phyloP scores from a whole-genome alignment of 2,329 filamentous ascomycete species.

The Fusarium sp. region DNA sequence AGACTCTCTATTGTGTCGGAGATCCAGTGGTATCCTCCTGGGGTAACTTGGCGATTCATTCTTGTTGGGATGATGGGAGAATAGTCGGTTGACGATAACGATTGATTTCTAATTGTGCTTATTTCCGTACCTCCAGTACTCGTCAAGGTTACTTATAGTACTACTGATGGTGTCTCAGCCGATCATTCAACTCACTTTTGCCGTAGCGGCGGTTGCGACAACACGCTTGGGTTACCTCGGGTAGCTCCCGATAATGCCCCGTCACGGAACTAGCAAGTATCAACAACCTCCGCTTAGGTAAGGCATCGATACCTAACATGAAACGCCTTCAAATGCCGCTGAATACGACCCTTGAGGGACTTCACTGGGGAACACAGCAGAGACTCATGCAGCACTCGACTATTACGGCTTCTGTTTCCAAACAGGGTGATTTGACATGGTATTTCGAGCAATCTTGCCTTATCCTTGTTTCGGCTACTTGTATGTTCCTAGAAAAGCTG shows the following conservation, averaged over 20 bases:
- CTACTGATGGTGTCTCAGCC: too few species aligned
- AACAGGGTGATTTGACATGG: neutral
- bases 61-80: neutral
- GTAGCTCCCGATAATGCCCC: constrained; percentile 1
- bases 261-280: neutral
- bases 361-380: too few species aligned
- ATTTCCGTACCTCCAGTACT: too few species aligned
- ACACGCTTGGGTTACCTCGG: neutral
- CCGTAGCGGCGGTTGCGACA: neutral
- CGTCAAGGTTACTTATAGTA: neutral
- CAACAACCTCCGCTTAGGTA: neutral
- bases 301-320: neutral
- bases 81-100: neutral
- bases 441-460: neutral
- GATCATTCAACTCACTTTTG: neutral
- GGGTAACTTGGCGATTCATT: constrained; percentile 4
- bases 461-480: neutral
- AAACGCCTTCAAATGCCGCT: neutral
- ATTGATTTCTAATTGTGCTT: neutral
- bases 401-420: too few species aligned
- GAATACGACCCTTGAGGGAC: too few species aligned
- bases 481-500: neutral
- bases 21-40: constrained; percentile 24
- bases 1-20: constrained; percentile 10
- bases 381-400: too few species aligned